These are phyloP conservation scores for Nematocida sp. DNA, from an alignment of 371 early-diverging fungal species.

Conservation along the genomic window DNA sequence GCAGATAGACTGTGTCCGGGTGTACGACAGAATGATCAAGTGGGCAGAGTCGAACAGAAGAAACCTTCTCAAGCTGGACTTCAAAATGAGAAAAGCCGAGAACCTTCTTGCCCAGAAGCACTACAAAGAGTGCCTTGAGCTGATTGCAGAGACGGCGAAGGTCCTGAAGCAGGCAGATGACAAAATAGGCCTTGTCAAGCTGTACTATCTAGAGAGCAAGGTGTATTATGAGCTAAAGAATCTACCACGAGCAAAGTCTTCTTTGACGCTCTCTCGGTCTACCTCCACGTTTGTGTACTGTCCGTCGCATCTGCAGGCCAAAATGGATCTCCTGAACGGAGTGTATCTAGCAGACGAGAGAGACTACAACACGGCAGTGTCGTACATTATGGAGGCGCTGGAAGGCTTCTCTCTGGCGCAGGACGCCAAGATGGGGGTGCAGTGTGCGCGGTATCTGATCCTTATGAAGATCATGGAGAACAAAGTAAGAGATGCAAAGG, in stretches of 20 bases:
- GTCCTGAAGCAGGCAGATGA: slow-evolving; percentile 93
- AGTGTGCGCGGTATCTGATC: slow-evolving; percentile 60
- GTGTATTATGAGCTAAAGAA: slow-evolving; percentile 83
- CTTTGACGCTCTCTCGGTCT: slow-evolving; percentile 86
- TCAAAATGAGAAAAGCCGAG: slow-evolving; percentile 60
- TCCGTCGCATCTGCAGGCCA: slow-evolving; percentile 89
- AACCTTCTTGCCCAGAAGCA: slow-evolving; percentile 51
- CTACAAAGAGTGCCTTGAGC: slow-evolving; percentile 72
- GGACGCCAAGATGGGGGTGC: slow-evolving; percentile 33
- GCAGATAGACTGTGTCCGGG: not conserved
- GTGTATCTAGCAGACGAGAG: slow-evolving; percentile 90
- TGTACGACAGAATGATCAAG: slow-evolving; percentile 55
- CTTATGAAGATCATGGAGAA: slow-evolving; percentile 59
- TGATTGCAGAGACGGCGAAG: slow-evolving; percentile 75
- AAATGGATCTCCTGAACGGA: slow-evolving; percentile 88
- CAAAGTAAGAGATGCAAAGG: slow-evolving; percentile 55
- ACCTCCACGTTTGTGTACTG: slow-evolving; percentile 91
- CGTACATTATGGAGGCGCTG: slow-evolving; percentile 91
- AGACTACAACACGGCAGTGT: slow-evolving; percentile 88
- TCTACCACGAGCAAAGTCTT: slow-evolving; percentile 83
- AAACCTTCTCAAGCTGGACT: slow-evolving; percentile 61
- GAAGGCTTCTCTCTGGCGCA: slow-evolving; percentile 67
- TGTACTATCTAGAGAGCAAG: slow-evolving; percentile 83
- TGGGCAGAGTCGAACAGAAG: slow-evolving; percentile 60
- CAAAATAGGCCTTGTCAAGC: slow-evolving; percentile 87